A percentile compares a stretch with the other conserved stretches of the same genome.
Conservation (phyloP, 306 rosid species). For the Pyrus betulifolia region DNA sequence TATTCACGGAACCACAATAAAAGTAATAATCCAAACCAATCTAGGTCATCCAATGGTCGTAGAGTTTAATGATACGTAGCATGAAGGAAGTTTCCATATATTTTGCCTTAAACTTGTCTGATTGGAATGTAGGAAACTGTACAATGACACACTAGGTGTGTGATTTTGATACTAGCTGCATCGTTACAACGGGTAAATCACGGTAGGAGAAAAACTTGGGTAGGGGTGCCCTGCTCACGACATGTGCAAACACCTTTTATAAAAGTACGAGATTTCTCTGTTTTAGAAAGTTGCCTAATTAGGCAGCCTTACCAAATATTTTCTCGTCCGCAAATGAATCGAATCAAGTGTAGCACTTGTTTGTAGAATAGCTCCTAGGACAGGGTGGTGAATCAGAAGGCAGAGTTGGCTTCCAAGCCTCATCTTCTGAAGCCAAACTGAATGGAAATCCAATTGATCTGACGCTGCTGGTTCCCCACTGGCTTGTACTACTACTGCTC, state of each 20-base stretch:
- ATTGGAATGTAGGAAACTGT: conserved; percentile 15
- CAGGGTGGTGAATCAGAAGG: conserved; percentile 47
- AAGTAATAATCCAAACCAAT: too few species aligned
- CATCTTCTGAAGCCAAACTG: conserved; percentile 42
- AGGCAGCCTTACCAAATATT: neutral
- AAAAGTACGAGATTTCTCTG: too few species aligned
- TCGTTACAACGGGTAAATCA: neutral
- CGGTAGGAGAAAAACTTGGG: neutral
- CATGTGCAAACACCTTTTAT: neutral
- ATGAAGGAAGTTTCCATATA: too few species aligned
- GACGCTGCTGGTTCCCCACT: conserved; percentile 27
- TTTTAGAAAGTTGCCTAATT: too few species aligned
- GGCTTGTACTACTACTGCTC: neutral
- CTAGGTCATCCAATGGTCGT: too few species aligned
- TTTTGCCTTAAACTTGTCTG: conserved; percentile 5
- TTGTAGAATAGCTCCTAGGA: conserved; percentile 40
- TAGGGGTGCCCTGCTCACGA: neutral
- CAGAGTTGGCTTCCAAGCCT: conserved; percentile 39
- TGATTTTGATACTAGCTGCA: neutral
- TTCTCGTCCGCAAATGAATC: neutral
- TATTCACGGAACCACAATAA: too few species aligned
- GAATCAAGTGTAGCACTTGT: conserved; percentile 39
- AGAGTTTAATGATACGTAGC: too few species aligned
- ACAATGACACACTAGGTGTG: neutral
- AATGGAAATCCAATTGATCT: conserved; percentile 56